Evolutionary conservation across 2,329 filamentous ascomycete species (phyloP).

Genomic region (Diaporthe citri): DNA sequence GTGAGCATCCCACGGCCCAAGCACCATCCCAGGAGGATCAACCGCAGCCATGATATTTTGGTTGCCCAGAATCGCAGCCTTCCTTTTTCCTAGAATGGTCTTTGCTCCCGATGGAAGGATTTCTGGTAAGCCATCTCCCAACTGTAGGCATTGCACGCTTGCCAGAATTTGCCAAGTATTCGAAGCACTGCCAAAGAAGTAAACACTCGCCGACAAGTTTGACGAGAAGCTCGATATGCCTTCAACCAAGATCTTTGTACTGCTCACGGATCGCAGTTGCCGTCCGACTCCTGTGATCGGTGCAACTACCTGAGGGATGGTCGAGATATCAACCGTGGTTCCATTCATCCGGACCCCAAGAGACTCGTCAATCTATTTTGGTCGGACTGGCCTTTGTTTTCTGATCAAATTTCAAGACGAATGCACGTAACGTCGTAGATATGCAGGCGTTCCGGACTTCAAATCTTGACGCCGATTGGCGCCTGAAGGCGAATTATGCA

Average conservation of each 20-base stretch:
- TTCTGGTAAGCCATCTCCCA: neutral
- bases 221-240: neutral
- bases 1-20: neutral
- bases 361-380: conserved; percentile 1
- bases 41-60: neutral
- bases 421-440: conserved; percentile 6
- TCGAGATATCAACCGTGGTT: neutral
- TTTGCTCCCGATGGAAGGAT: neutral
- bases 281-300: neutral
- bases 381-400: neutral
- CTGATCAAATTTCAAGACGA: neutral
- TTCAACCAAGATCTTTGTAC: neutral
- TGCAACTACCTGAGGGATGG: too few relatives aligned
- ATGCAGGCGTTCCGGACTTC: neutral
- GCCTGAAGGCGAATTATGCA: neutral
- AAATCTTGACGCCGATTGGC: conserved; percentile 23
- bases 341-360: conserved; percentile 18
- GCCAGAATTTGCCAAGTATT: neutral
- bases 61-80: too few relatives aligned
- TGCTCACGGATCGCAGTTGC: neutral
- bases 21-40: neutral
- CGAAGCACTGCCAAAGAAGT: too few relatives aligned
- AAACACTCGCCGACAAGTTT: neutral
- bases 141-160: neutral
- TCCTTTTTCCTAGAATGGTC: neutral